Base-by-base conservation (phyloP, 2,329 filamentous ascomycete genomes). In the Alternaria atra region DNA sequence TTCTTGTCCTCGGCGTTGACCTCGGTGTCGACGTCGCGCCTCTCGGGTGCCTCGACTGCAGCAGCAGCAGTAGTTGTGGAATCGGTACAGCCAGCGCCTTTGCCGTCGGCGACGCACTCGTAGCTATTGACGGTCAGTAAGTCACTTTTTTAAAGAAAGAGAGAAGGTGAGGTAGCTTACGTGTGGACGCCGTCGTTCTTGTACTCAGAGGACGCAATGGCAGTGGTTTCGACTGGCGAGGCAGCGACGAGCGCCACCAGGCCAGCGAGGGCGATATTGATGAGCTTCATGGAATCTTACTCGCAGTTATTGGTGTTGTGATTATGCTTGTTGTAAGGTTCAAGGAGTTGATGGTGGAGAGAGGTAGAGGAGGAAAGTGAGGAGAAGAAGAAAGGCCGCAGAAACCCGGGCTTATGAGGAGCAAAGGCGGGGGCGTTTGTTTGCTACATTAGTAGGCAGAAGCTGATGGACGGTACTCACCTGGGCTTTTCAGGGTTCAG, bases 231-330 rank as follows among this genome's bases (percentile, higher is more conserved):
- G 20, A 44, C 30, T 13, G 47, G 37, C 17, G 52, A 50, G 9
- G 46, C 55, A 37, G 23, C 44, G 29, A 30, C 52, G 17, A 67
- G 43, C n/a, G 50, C 46, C 17, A 52, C 39, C 6, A 66, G 39
- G 9, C 54, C 53, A 34, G 43, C 17, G 27, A 65, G 46, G n/a
- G 54, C 54, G 53, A 50, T 6, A 8, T 37, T 17, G 35, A 55
- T 17, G 17, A 58, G 52, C 44, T 61, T 67, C 60, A 65, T 67
- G 6, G 43, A 34, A 55, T 44, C 13, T 27, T 23, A 4, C 4
- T 37, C 8, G 13, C 0, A 6, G 13, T 30, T 8, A 5, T 17
- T 17, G 47, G 15, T 29, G 15, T 25, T 9, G 25, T 52, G 1
- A 23, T 27, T 30, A 39, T n/a, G 9, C 23, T 8, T 27, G 25